phyloP scores from a whole-genome alignment of 139 green algal species.

The Dunaliella primolecta region DNA sequence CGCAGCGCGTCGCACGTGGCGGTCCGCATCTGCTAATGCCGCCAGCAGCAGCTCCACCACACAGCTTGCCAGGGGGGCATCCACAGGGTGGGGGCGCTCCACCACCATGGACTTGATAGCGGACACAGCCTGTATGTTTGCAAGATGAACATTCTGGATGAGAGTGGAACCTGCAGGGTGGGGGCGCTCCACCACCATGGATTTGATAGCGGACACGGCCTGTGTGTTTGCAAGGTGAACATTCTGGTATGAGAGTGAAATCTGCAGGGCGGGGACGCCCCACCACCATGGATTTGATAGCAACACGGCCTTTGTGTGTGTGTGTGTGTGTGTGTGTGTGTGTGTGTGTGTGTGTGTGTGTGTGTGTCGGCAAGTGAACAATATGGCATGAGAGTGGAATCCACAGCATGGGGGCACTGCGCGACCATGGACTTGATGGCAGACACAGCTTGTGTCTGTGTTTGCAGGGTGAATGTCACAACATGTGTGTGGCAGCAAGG shows the following conservation, averaged over 20 bases:
- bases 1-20: slow-evolving; percentile 77
- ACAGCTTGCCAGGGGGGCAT: slow-evolving; percentile 51
- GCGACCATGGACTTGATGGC: slow-evolving; percentile 67
- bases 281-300: slow-evolving; percentile 66
- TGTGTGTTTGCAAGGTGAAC: too few species aligned
- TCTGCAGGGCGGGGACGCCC: slow-evolving; percentile 71
- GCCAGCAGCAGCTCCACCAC: slow-evolving; percentile 55
- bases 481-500: too few species aligned
- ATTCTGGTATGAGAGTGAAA: too few species aligned
- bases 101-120: slow-evolving; percentile 68
- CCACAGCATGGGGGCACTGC: slow-evolving; percentile 67
- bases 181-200: slow-evolving; percentile 60
- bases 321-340: not conserved
- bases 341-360: not conserved
- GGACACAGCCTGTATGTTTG: slow-evolving; percentile 63
- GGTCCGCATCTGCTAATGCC: slow-evolving; percentile 56
- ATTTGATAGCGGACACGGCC: slow-evolving; percentile 70
- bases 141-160: too few species aligned
- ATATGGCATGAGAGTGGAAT: slow-evolving; percentile 67
- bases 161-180: slow-evolving; percentile 70
- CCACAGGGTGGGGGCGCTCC: slow-evolving; percentile 67
- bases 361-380: too few species aligned
- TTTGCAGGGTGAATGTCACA: too few species aligned
- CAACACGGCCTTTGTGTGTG: slow-evolving; percentile 58
- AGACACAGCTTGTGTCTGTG: slow-evolving; percentile 63